Conservation (phyloP, 169 alveolate species). For the Cryptosporidium bovis region DNA sequence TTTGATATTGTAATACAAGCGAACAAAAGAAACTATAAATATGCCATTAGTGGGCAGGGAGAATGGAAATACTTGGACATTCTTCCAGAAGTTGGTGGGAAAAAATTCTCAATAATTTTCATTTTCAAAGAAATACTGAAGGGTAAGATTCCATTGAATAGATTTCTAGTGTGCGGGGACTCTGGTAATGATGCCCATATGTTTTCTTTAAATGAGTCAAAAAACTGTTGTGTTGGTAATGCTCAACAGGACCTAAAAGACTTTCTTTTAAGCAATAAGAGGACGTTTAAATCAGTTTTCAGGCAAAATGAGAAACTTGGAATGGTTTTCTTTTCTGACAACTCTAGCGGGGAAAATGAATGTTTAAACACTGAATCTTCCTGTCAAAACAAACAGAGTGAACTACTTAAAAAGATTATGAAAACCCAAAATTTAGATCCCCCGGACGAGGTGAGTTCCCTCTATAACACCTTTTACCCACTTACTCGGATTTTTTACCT, state of each 20-base stretch:
- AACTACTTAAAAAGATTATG: slow-evolving; percentile 45
- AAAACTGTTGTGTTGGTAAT: slow-evolving; percentile 76
- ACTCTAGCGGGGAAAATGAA: too few relatives aligned
- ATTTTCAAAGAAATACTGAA: slow-evolving; percentile 21
- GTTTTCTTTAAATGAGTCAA: slow-evolving; percentile 52
- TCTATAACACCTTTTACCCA: not conserved
- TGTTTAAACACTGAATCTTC: too few relatives aligned
- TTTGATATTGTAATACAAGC: slow-evolving; percentile 18
- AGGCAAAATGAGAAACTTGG: not conserved
- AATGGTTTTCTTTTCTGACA: too few relatives aligned
- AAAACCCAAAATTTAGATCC: slow-evolving; percentile 31
- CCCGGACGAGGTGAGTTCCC: slow-evolving; percentile 45
- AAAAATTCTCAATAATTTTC: slow-evolving; percentile 16
- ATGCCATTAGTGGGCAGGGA: slow-evolving; percentile 71
- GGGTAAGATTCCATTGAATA: slow-evolving; percentile 17
- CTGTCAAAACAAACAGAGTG: slow-evolving; percentile 24
- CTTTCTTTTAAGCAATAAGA: slow-evolving; percentile 30
- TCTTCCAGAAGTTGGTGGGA: slow-evolving; percentile 58
- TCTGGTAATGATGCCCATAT: slow-evolving; percentile 78
- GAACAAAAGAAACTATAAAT: slow-evolving; percentile 55
- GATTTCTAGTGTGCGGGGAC: slow-evolving; percentile 77
- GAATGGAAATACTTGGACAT: slow-evolving; percentile 69
- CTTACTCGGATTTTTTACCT: too few relatives aligned
- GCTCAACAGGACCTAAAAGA: slow-evolving; percentile 76
- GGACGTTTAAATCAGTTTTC: not conserved